These are phyloP conservation scores for Secale cereale DNA, from an alignment of 176 grass and related monocot genomes.

Conservation along the genomic window DNA sequence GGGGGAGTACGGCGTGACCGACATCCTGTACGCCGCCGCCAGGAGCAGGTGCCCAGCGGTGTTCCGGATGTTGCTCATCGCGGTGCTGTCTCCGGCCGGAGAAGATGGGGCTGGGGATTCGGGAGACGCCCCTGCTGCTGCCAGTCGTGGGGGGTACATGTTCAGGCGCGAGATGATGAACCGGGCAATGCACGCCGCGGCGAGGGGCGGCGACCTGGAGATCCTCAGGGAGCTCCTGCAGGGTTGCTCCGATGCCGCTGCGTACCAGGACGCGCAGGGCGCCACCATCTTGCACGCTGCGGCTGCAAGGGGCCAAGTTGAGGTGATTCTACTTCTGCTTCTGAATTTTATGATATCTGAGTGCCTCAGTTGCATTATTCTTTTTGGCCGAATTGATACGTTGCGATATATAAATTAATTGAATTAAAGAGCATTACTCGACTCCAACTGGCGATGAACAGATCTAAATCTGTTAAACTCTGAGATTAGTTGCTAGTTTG, in stretches of 20 bases:
- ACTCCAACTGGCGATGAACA: neutral
- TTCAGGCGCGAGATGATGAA: conserved; percentile 75
- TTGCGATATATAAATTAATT: neutral
- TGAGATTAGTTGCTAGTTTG: neutral
- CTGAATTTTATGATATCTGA: neutral
- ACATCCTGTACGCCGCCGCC: conserved; percentile 80
- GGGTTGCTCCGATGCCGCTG: conserved; percentile 44
- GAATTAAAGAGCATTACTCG: neutral
- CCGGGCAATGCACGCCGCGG: conserved; percentile 68
- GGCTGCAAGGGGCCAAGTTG: conserved; percentile 55
- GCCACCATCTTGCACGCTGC: conserved; percentile 80
- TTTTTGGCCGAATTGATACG: neutral
- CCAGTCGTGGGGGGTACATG: neutral
- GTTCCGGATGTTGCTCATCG: conserved; percentile 59
- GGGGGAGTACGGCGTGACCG: conserved; percentile 92
- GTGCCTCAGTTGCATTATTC: neutral
- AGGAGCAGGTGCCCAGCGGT: conserved; percentile 56
- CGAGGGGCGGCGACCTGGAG: conserved; percentile 72
- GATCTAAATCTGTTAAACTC: neutral
- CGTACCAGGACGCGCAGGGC: conserved; percentile 63
- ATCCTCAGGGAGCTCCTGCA: conserved; percentile 72
- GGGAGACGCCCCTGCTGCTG: neutral
- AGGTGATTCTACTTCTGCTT: conserved; percentile 41
- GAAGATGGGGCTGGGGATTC: neutral
- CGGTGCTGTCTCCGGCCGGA: conserved; percentile 4